Evolutionary conservation across 371 early-diverging fungal genomes (phyloP).

Genomic region (Zychaea mexicana): DNA sequence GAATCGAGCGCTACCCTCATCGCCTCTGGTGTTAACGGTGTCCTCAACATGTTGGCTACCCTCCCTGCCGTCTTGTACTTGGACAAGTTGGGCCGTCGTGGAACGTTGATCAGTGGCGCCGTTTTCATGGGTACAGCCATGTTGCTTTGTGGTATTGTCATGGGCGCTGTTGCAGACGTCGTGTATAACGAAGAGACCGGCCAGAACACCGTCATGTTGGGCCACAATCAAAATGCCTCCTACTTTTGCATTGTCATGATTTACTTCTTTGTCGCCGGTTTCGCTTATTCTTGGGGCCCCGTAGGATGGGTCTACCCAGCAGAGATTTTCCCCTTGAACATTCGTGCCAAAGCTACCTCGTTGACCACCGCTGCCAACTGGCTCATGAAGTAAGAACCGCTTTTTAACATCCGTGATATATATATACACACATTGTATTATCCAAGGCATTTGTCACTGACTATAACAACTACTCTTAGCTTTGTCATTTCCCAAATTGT

Average conservation of each 20-base stretch:
- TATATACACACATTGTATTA: neutral
- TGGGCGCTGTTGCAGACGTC: constrained; percentile 30
- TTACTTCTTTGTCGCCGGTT: constrained; percentile 51
- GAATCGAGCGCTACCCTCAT: constrained; percentile 52
- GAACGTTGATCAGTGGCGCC: constrained; percentile 47
- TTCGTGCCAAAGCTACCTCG: constrained; percentile 53
- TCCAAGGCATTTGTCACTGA: neutral
- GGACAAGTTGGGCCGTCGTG: constrained; percentile 49
- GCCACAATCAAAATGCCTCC: constrained; percentile 35
- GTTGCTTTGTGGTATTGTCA: constrained; percentile 48
- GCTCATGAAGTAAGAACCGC: constrained; percentile 41
- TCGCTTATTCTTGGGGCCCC: constrained; percentile 56
- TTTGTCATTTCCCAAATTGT: constrained; percentile 47
- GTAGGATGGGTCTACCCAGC: constrained; percentile 62
- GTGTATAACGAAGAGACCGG: constrained; percentile 3
- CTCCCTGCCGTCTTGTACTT: constrained; percentile 72
- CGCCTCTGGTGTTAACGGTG: constrained; percentile 80
- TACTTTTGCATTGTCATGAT: constrained; percentile 55
- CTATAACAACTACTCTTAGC: constrained; percentile 11
- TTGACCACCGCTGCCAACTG: constrained; percentile 71
- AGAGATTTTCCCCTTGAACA: constrained; percentile 61
- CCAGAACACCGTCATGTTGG: constrained; percentile 27
- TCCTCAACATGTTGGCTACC: constrained; percentile 71
- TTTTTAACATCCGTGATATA: no score
- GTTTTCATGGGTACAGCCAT: constrained; percentile 41